These are phyloP conservation scores for Mortierella alpina DNA, from an alignment of 192 early-diverging fungal species.

Conservation along the genomic window DNA sequence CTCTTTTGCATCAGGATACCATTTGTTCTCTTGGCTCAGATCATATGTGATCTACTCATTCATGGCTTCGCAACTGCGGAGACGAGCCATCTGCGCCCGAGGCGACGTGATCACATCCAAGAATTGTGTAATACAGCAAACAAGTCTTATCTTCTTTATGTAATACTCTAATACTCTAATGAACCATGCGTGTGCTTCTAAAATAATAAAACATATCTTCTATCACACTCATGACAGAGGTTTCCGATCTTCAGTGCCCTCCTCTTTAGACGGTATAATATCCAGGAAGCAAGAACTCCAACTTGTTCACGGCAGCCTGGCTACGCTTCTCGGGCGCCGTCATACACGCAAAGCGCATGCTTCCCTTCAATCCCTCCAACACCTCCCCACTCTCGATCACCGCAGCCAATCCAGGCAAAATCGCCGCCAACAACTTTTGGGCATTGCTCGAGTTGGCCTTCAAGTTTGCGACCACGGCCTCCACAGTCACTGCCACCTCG, in stretches of 20 bases:
- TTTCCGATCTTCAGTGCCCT: background rate
- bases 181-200: too few relatives aligned
- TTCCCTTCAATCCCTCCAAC: conserved; percentile 76
- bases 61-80: too few relatives aligned
- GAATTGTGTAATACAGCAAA: too few relatives aligned
- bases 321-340: conserved; percentile 81
- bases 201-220: background rate
- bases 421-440: conserved; percentile 76
- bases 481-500: conserved; percentile 87
- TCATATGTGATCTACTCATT: too few relatives aligned
- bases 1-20: too few relatives aligned
- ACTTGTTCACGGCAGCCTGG: conserved; percentile 75
- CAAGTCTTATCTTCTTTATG: too few relatives aligned
- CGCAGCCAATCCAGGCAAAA: conserved; percentile 81
- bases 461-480: conserved; percentile 90
- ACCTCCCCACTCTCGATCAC: conserved; percentile 66
- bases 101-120: too few relatives aligned
- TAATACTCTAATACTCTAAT: too few relatives aligned
- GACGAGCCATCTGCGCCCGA: too few relatives aligned
- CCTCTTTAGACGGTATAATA: conserved; percentile 64
- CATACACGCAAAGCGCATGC: conserved; percentile 88
- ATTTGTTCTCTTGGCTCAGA: too few relatives aligned
- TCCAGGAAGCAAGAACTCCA: conserved; percentile 87
- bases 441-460: conserved; percentile 87
- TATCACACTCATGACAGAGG: background rate